Conservation (phyloP, 2,329 filamentous ascomycete species). For the Fusarium anthophilum region DNA sequence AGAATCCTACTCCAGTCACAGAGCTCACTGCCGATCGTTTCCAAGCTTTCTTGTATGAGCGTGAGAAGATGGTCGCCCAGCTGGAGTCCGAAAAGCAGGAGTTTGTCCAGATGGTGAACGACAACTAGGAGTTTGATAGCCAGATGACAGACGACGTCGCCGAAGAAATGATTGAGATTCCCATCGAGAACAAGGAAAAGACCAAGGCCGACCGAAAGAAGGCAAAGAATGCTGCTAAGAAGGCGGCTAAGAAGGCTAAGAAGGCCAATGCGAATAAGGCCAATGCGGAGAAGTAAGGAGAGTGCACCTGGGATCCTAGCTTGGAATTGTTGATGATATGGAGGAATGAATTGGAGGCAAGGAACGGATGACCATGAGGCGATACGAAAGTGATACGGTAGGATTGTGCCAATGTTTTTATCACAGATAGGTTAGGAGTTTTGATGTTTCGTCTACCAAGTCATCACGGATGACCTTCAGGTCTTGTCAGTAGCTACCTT, state of each 20-base stretch:
- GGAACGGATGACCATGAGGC: neutral
- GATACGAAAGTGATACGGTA: neutral
- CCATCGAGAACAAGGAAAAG: accelerated
- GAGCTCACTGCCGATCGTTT: neutral
- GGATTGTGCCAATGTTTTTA: neutral
- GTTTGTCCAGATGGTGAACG: neutral
- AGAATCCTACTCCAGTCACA: accelerated
- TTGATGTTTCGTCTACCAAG: neutral
- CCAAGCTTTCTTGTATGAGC: neutral
- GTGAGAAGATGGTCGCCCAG: neutral
- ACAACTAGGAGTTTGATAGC: neutral
- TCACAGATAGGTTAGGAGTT: neutral
- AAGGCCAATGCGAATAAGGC: neutral
- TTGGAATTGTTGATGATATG: accelerated
- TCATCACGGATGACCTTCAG: no score
- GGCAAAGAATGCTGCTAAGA: neutral
- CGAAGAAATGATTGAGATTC: neutral
- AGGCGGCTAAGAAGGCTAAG: neutral
- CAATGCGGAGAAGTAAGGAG: neutral
- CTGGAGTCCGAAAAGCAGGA: neutral
- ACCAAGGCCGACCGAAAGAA: neutral
- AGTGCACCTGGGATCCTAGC: accelerated
- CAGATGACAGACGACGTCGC: neutral
- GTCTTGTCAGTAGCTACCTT: neutral
- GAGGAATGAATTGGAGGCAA: no score